Percentiles rank a stretch among this genome's conserved stretches.
Conservation (phyloP, 768 basidiomycete species). For the Tephrocybe rancida region DNA sequence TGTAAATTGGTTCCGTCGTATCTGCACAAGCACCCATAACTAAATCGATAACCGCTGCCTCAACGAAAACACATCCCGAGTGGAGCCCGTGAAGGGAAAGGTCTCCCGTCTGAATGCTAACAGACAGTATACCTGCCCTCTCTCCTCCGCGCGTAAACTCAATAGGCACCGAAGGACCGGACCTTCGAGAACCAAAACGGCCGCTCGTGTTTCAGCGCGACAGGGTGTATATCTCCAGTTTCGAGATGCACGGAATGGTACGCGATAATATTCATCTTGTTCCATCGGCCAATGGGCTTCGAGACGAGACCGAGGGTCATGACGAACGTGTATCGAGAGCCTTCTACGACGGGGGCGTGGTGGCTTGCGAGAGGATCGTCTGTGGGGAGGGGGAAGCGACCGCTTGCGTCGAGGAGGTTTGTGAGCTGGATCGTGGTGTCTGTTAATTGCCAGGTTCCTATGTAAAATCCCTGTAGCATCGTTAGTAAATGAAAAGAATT, state of each 20-base stretch:
- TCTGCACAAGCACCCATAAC: not conserved
- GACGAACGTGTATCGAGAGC: slow-evolving; percentile 63
- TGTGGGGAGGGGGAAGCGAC: slow-evolving; percentile 33
- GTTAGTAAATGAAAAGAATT: not conserved
- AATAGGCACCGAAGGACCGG: slow-evolving; percentile 51
- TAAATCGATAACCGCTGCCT: too few species aligned
- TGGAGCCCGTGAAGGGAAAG: too few species aligned
- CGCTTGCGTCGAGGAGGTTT: slow-evolving; percentile 64
- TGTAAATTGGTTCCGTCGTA: not conserved
- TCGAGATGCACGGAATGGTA: slow-evolving; percentile 81
- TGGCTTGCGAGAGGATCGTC: slow-evolving; percentile 1
- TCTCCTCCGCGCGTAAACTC: not conserved
- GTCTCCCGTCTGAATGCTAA: too few species aligned
- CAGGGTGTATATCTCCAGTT: slow-evolving; percentile 69
- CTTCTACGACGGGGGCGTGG: slow-evolving; percentile 15
- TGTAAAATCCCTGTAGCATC: slow-evolving; percentile 58
- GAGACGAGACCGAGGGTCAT: slow-evolving; percentile 76
- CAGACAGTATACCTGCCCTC: not conserved
- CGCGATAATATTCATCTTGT: slow-evolving; percentile 70
- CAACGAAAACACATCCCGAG: too few species aligned
- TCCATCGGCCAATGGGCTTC: slow-evolving; percentile 83
- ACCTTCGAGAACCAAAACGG: slow-evolving; percentile 97
- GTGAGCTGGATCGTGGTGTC: slow-evolving; percentile 62
- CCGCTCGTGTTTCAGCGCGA: slow-evolving; percentile 80
- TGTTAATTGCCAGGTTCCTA: slow-evolving; percentile 73